These are phyloP conservation scores for Phanerodontia chrysosporium DNA, from an alignment of 768 basidiomycete genomes.

Conservation along the genomic window DNA sequence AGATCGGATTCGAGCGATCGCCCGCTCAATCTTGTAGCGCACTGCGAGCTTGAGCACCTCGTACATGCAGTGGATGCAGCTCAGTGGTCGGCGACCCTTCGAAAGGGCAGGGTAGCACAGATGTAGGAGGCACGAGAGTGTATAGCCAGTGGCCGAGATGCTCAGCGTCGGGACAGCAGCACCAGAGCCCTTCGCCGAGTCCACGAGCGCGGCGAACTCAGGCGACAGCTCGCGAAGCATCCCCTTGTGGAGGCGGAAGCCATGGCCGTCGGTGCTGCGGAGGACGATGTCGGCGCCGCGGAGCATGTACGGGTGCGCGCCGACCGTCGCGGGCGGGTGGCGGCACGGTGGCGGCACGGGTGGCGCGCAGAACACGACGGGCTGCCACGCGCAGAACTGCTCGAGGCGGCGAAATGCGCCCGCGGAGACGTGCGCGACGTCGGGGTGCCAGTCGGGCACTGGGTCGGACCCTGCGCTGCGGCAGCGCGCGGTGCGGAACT, in stretches of 20 bases:
- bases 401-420: neutral
- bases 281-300: slow-evolving; percentile 42
- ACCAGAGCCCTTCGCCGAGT: neutral
- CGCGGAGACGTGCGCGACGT: neutral
- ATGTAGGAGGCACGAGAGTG: neutral
- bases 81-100: neutral
- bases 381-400: neutral
- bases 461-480: neutral
- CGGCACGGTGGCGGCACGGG: too few species aligned
- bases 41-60: neutral
- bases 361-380: neutral
- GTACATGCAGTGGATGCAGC: neutral
- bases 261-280: slow-evolving; percentile 45
- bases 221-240: slow-evolving; percentile 53
- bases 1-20: neutral
- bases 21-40: neutral
- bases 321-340: neutral
- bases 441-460: neutral
- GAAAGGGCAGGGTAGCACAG: neutral
- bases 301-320: slow-evolving; percentile 12
- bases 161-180: neutral
- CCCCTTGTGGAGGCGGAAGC: slow-evolving; percentile 49
- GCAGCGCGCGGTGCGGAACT: neutral
- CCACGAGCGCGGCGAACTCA: slow-evolving; percentile 51
- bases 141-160: neutral